These are phyloP conservation scores for Talaromyces sp. DNA, from an alignment of 2,329 filamentous ascomycete genomes.

Conservation along the genomic window DNA sequence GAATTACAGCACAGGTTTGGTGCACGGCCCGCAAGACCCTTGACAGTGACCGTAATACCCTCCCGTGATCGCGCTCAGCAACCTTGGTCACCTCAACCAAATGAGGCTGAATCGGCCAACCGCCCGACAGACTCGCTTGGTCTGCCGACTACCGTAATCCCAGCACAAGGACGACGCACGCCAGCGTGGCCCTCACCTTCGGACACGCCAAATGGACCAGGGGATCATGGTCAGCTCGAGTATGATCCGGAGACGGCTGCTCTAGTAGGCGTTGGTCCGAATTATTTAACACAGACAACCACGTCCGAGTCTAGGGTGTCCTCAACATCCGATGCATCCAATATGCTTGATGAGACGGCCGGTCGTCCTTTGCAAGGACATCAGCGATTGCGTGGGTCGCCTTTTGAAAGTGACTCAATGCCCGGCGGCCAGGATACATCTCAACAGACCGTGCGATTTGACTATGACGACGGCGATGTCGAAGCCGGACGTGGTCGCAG, in stretches of 20 bases:
- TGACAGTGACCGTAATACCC: conserved; percentile 60
- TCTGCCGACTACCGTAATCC: conserved; percentile 56
- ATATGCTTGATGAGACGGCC: not conserved
- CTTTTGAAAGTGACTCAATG: not conserved
- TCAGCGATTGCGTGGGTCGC: not conserved
- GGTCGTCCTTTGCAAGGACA: not conserved
- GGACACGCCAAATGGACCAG: conserved; percentile 20
- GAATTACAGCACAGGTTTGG: conserved; percentile 21
- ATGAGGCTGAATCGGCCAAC: not conserved
- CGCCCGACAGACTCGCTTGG: conserved; percentile 13
- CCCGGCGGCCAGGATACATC: not conserved
- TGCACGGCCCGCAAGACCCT: conserved; percentile 32
- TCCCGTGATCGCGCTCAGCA: conserved; percentile 53
- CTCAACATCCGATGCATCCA: conserved; percentile 1
- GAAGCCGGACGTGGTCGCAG: conserved; percentile 11
- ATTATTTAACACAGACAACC: conserved; percentile 16
- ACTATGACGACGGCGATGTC: conserved; percentile 9
- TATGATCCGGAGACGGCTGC: conserved; percentile 40
- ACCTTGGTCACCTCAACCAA: conserved; percentile 50
- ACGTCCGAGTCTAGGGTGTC: not conserved
- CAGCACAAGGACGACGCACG: conserved; percentile 53
- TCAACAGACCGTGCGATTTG: not conserved
- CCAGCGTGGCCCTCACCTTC: conserved; percentile 51
- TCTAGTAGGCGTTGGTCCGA: conserved; percentile 29
- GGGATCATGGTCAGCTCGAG: conserved; percentile 29